Evolutionary conservation across 768 basidiomycete species (phyloP), one percentile per base, ranked within the genome.

Genomic region (Lactarius sp.): DNA sequence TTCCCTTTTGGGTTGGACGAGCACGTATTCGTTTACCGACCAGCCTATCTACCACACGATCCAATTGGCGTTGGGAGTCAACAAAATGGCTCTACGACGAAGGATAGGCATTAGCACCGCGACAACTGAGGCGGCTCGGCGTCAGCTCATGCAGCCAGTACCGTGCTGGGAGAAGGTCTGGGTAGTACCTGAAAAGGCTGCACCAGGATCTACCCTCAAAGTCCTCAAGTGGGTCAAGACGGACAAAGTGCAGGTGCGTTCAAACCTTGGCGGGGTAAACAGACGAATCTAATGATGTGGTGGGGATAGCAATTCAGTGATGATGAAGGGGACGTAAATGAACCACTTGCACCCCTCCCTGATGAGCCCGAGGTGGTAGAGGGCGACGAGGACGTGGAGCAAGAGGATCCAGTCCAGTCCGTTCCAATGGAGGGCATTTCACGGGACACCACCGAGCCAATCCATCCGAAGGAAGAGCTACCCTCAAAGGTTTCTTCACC

Each of bases 101-200:
- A 84, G 88, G 72, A 87, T 91, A 56, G 90, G 90, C 6, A 84
- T 92, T 65, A 88, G 85, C 70, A 79, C 80, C 27, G 86, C 88
- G 53, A 87, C 86, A 55, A 87, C 88, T 3, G 90, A 92, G 73
- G 88, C 88, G 52, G 89, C 90, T 39, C 81, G 90, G 44, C 82
- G 90, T 63, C 87, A 90, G 73, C 78, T 92, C n/a, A 91, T 92
- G 87, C 88, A 90, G 70, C 91, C 91, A 7, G 91, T 92, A n/a
- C 83, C 80, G 33, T 89, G 86, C 67, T 94, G 90, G 91, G 90
- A 92, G 75, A 89, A 87, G 75, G 77, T 80, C 41, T 90, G 88
- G 88, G 78, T 82, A 12, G 73, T 79, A 13, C 82, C 86, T 41
- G 86, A 86, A 61, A 78, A 77, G 59, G 76, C 82, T 27, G 69